Evolutionary conservation across 1,284 basidiomycete species (phyloP).

Genomic region (Ceratobasidium sp.): DNA sequence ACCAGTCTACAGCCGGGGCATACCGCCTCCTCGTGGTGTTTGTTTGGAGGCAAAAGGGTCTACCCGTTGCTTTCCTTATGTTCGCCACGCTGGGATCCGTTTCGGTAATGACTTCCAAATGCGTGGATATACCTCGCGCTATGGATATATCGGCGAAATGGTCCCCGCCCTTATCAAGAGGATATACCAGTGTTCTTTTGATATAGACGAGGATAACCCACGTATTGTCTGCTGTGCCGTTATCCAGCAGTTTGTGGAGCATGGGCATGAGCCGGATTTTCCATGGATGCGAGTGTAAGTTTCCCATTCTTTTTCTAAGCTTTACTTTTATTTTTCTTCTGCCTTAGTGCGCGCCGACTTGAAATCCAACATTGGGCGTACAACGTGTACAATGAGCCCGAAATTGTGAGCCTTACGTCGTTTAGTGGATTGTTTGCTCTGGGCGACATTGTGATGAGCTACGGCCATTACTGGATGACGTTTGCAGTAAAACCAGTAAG

Average conservation of each 20-base stretch:
- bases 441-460: neutral
- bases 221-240: neutral
- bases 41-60: neutral
- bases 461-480: neutral
- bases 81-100: neutral
- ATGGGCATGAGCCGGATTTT: too few relatives aligned
- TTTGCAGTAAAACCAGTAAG: neutral
- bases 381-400: neutral
- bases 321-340: neutral
- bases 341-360: neutral
- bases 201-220: neutral
- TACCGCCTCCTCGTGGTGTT: neutral
- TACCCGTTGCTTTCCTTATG: neutral
- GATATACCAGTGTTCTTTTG: neutral
- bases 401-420: neutral
- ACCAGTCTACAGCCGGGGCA: neutral
- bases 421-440: neutral
- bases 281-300: neutral
- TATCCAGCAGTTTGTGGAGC: neutral
- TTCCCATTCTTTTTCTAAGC: neutral
- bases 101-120: neutral
- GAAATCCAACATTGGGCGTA: neutral
- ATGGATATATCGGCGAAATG: neutral
- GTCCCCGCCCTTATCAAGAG: neutral
- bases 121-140: neutral